These are phyloP conservation scores for Starmerella stigmatis DNA, from an alignment of 805 yeast genomes.

Conservation along the genomic window DNA sequence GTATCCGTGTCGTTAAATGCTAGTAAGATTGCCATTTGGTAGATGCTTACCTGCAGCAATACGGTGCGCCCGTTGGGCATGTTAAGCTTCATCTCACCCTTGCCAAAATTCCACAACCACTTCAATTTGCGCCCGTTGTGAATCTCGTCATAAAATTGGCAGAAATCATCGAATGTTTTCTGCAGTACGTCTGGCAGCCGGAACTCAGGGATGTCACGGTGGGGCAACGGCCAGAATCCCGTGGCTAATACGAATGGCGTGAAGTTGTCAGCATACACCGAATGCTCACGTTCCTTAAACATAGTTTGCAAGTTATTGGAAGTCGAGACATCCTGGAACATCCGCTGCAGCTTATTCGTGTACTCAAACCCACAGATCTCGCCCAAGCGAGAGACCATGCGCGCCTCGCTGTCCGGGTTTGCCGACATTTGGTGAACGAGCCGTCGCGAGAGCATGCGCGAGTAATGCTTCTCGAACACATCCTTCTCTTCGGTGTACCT, in stretches of 20 bases:
- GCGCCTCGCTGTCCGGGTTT: slow-evolving; percentile 74
- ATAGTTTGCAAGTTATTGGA: slow-evolving; percentile 62
- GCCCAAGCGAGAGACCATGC: slow-evolving; percentile 73
- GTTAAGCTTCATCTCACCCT: slow-evolving; percentile 84
- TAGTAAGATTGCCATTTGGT: slow-evolving; percentile 75
- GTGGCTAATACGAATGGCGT: slow-evolving; percentile 74
- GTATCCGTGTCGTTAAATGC: slow-evolving; percentile 67
- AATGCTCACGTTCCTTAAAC: slow-evolving; percentile 36
- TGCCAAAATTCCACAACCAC: slow-evolving; percentile 93
- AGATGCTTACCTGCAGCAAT: slow-evolving; percentile 63
- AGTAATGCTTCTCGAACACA: slow-evolving; percentile 85
- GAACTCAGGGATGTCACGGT: slow-evolving; percentile 37
- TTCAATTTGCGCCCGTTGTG: slow-evolving; percentile 82
- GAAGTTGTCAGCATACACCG: slow-evolving; percentile 38
- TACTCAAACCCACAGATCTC: slow-evolving; percentile 86
- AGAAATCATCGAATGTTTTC: slow-evolving; percentile 55
- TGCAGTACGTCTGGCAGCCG: slow-evolving; percentile 58
- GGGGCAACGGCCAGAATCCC: slow-evolving; percentile 75
- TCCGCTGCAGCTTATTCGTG: slow-evolving; percentile 84
- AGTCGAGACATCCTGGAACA: slow-evolving; percentile 88
- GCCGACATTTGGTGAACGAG: slow-evolving; percentile 78
- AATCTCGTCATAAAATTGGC: slow-evolving; percentile 55
- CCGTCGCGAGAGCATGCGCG: slow-evolving; percentile 80
- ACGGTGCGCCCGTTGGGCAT: slow-evolving; percentile 53
- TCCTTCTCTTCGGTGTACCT: slow-evolving; percentile 87